Conservation (phyloP, 2,329 filamentous ascomycete genomes). For the Fusarium lateritium region DNA sequence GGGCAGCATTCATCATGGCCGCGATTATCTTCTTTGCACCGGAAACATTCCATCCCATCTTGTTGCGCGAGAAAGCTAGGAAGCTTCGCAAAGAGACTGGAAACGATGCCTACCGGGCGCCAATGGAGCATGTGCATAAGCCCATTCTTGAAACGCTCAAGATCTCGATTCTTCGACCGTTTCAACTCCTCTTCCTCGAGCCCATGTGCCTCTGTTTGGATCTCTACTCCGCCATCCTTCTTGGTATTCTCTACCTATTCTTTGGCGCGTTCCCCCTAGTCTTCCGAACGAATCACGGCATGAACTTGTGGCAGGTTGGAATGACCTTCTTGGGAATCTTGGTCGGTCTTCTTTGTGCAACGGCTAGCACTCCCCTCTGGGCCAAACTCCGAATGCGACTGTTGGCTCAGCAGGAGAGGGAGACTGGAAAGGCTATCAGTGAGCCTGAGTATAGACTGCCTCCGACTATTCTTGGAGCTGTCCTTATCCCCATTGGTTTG, state of each 20-base stretch:
- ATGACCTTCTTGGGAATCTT: conserved; percentile 36
- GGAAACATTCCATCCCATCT: conserved; percentile 42
- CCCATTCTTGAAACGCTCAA: conserved; percentile 1
- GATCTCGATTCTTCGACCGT: conserved; percentile 71
- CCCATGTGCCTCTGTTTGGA: conserved; percentile 86
- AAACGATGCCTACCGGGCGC: conserved; percentile 9
- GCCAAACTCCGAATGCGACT: conserved; percentile 10
- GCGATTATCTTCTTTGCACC: conserved; percentile 33
- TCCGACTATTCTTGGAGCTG: conserved; percentile 24
- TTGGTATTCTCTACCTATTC: conserved; percentile 88
- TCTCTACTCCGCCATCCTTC: conserved; percentile 82
- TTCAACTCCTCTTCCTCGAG: conserved; percentile 81
- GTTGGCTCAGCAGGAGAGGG: conserved; percentile 12
- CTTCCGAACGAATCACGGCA: conserved; percentile 78
- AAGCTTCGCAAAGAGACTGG: conserved; percentile 33
- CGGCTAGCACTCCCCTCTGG: conserved; percentile 31
- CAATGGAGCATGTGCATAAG: conserved; percentile 14
- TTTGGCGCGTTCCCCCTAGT: conserved; percentile 88
- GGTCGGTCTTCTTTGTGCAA: conserved; percentile 18
- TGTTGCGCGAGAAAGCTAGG: conserved; percentile 24
- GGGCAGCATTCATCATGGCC: conserved; percentile 25
- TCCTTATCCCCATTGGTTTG: conserved; percentile 30
- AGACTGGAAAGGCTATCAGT: conserved; percentile 19
- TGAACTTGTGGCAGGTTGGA: conserved; percentile 73
- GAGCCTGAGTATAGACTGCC: conserved; percentile 37